These are phyloP conservation scores for Mycena albidolilacea DNA, from an alignment of 768 basidiomycete genomes.

Conservation along the genomic window DNA sequence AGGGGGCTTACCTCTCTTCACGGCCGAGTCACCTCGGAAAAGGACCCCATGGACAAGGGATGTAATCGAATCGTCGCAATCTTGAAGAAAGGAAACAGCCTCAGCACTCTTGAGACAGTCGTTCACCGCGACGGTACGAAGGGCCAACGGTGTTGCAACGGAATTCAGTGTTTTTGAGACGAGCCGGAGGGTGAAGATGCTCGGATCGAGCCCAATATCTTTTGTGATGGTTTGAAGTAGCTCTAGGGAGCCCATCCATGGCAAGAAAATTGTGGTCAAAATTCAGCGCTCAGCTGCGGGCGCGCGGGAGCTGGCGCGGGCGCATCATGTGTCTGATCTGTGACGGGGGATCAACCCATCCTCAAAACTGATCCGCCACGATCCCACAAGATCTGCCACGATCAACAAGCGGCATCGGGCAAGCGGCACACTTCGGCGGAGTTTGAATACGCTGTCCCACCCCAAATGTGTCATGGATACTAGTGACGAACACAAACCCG, in stretches of 20 bases:
- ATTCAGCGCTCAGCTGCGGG: no score
- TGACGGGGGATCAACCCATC: no score
- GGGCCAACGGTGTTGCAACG: slow-evolving; percentile 1
- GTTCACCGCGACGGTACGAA: not conserved
- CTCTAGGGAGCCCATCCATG: not conserved
- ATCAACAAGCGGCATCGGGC: no score
- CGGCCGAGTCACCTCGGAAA: slow-evolving; percentile 12
- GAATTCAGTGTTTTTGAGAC: slow-evolving; percentile 21
- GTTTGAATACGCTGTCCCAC: no score
- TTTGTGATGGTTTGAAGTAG: not conserved
- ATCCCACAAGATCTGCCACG: no score
- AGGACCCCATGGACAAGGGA: slow-evolving; percentile 9
- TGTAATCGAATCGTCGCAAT: slow-evolving; percentile 16
- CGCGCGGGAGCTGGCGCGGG: no score
- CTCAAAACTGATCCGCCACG: no score
- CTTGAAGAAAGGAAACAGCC: slow-evolving; percentile 5
- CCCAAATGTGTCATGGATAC: no score
- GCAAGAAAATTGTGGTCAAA: no score
- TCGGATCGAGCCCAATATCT: not conserved
- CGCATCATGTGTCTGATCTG: no score
- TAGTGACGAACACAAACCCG: no score
- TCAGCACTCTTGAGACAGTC: slow-evolving; percentile 16
- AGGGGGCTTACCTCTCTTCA: not conserved
- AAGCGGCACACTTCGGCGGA: no score
- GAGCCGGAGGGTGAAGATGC: not conserved